Base-by-base conservation (phyloP, 345 rosid species). In the Psidium friedrichsthalianum region DNA sequence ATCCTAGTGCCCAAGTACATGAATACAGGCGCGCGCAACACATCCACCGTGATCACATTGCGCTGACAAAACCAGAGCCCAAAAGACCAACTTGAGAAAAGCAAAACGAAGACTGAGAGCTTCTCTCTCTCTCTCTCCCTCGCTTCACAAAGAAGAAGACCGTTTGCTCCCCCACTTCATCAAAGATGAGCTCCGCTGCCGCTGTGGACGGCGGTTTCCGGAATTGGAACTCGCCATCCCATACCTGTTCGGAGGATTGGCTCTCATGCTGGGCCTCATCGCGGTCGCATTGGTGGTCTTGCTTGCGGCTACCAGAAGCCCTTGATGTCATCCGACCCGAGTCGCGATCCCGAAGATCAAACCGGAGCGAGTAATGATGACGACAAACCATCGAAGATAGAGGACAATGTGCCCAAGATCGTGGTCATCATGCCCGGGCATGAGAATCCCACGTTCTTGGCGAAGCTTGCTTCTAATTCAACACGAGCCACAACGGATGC, bases 371-470 rank as follows among this genome's bases (percentile, higher is more conserved):
- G 51, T 20, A 15, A 27, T 22, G 22, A 13, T 9, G 74, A 87
- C 18, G 82, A 53, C 21, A 54, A 84, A 40, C 87, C 69, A 5
- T 56, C 82, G 11, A 44, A 74, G 64, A 21, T 54, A 42, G 92
- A 87, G 27, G 85, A 82, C 51, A 69, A 18, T 36, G 89, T 85
- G 83, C 92, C 93, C 21, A 92, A 88, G 87, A 58, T 91, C 54
- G 92, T 87, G 1, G 94, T 93, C 36, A 89, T 93, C 87, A 88
- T 94, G 95, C 92, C 94, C 18, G 94, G 95, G 82, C 91, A 93
- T 1, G 86, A 90, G 36, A 89, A 88, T 76, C 96, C 95, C 20
- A 88, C 89, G 6, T 91, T 86, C 89, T 85, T 94, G 56, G 96
- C 96, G 51, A 86, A 87, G 54, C 94, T 92, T 7, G 87, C 84